Conservation (phyloP, 371 early-diverging fungal genomes). For the Entomophthora muscae region DNA sequence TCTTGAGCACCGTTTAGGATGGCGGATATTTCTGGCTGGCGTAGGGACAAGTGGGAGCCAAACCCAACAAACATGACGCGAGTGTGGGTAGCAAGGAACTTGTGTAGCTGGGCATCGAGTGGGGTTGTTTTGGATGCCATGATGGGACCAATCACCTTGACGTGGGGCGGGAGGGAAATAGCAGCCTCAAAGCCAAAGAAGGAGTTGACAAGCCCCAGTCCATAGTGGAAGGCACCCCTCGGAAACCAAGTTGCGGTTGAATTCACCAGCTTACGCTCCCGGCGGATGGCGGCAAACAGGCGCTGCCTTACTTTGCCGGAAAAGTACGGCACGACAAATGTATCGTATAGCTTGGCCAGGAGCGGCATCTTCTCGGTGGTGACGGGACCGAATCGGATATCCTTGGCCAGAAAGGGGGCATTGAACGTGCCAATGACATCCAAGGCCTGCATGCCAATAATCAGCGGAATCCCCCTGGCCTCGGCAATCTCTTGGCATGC, state of each 20-base stretch:
- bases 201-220: conserved; percentile 1
- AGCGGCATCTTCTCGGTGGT: not conserved
- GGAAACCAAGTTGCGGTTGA: not conserved
- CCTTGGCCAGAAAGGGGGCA: not conserved
- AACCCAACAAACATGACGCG: not conserved
- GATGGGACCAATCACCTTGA: conserved; percentile 1
- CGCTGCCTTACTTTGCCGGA: not conserved
- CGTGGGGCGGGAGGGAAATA: not conserved
- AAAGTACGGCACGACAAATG: not conserved
- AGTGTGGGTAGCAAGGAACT: conserved; percentile 2
- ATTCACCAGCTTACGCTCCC: not conserved
- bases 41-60: not conserved
- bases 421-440: not conserved
- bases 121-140: not conserved
- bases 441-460: not conserved
- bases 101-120: not conserved
- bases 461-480: not conserved
- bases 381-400: not conserved
- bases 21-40: not conserved
- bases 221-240: not conserved
- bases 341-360: not conserved
- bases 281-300: not conserved
- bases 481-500: not conserved
- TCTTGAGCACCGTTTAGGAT: not conserved
- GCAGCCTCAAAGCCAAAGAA: conserved; percentile 1